phyloP scores from a whole-genome alignment of 257 asterid species.

The Solanum virginianum region DNA sequence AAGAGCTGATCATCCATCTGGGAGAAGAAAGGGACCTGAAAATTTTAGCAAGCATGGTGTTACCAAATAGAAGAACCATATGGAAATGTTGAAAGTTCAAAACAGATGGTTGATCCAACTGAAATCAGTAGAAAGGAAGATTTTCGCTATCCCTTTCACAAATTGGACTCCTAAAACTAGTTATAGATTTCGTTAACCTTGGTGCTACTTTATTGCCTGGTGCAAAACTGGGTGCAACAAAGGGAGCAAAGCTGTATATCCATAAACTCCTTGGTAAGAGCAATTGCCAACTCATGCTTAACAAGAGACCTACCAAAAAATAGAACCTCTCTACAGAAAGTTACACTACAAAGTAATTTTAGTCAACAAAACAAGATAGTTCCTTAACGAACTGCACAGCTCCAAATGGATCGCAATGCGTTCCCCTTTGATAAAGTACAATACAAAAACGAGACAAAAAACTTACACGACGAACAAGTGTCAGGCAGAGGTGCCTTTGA shows the following conservation, averaged over 20 bases:
- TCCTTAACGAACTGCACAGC: background rate
- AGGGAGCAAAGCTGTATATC: background rate
- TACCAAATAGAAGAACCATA: background rate
- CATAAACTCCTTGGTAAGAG: background rate
- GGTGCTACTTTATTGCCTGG: background rate
- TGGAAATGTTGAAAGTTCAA: background rate
- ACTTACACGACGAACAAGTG: constrained; percentile 85
- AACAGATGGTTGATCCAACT: background rate
- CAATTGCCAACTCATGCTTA: background rate
- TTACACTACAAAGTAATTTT: background rate
- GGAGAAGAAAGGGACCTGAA: constrained; percentile 82
- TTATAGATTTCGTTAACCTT: background rate
- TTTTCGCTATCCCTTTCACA: background rate
- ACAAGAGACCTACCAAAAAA: background rate
- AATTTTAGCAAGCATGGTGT: background rate
- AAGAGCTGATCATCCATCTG: constrained; percentile 81
- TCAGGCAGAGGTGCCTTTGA: constrained; percentile 78
- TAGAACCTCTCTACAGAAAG: background rate
- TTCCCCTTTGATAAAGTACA: background rate
- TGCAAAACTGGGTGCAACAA: background rate
- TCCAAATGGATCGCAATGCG: background rate
- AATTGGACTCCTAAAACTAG: background rate
- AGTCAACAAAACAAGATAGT: background rate
- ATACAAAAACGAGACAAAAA: background rate
- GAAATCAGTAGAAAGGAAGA: background rate